These are phyloP conservation scores for Candida sp. DNA, from an alignment of 1,139 yeast species.

Conservation along the genomic window DNA sequence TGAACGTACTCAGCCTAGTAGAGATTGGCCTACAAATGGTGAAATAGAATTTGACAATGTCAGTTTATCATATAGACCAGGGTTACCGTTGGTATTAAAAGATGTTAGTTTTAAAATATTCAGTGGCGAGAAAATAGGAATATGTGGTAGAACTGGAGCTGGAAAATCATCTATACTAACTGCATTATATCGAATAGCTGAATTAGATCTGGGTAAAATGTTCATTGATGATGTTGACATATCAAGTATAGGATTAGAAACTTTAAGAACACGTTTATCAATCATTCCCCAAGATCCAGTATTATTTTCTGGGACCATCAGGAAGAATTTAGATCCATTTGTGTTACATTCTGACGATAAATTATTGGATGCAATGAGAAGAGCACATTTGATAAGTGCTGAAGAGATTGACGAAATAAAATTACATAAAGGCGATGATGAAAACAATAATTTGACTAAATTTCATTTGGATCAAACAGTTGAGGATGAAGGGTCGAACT, in stretches of 20 bases:
- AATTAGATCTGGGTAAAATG: constrained; percentile 49
- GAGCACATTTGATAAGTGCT: constrained; percentile 26
- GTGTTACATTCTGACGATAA: constrained; percentile 25
- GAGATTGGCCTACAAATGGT: constrained; percentile 48
- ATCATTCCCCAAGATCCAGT: constrained; percentile 97
- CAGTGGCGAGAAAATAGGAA: constrained; percentile 65
- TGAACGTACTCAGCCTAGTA: constrained; percentile 53
- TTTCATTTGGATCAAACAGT: constrained; percentile 38
- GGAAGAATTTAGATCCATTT: constrained; percentile 76
- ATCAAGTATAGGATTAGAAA: constrained; percentile 65
- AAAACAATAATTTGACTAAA: constrained; percentile 22
- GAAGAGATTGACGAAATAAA: constrained; percentile 19
- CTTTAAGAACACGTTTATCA: constrained; percentile 72
- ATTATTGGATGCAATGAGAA: constrained; percentile 33
- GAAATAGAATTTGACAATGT: constrained; percentile 56
- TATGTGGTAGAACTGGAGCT: constrained; percentile 82
- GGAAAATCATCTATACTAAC: constrained; percentile 72
- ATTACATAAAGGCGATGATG: constrained; percentile 8
- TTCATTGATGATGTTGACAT: constrained; percentile 61
- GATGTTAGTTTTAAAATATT: constrained; percentile 44
- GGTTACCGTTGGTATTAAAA: constrained; percentile 70
- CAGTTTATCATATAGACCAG: constrained; percentile 68
- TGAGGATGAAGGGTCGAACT: constrained; percentile 38
- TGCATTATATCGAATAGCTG: constrained; percentile 61
- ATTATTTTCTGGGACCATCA: constrained; percentile 76